Evolutionary conservation across 208 protist species (phyloP).

Genomic region (Trypanosoma boissoni): DNA sequence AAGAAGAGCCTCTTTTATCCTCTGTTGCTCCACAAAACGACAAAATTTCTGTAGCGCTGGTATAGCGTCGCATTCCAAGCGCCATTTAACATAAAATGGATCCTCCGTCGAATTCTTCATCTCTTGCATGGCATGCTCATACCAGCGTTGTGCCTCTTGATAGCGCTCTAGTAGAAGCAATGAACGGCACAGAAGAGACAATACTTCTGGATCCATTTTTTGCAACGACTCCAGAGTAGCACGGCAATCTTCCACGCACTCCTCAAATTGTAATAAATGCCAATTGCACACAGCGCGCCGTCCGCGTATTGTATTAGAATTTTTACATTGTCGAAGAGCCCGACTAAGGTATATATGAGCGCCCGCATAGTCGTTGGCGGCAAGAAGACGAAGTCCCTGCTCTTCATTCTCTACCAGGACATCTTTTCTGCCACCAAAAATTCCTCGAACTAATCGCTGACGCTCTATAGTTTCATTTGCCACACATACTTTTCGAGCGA

Average conservation of each 20-base stretch:
- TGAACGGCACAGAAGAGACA: slow-evolving; percentile 34
- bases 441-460: slow-evolving; percentile 13
- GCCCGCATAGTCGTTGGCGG: slow-evolving; percentile 18
- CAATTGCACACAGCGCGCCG: slow-evolving; percentile 58
- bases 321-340: slow-evolving; percentile 9
- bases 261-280: slow-evolving; percentile 66
- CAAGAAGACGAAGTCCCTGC: slow-evolving; percentile 22
- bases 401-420: slow-evolving; percentile 18
- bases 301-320: slow-evolving; percentile 23
- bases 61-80: slow-evolving; percentile 22
- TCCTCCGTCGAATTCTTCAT: slow-evolving; percentile 12
- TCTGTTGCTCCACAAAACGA: slow-evolving; percentile 24
- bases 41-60: slow-evolving; percentile 39
- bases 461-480: slow-evolving; percentile 35
- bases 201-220: slow-evolving; percentile 13
- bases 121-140: slow-evolving; percentile 14
- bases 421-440: background rate
- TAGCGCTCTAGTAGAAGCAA: slow-evolving; percentile 61
- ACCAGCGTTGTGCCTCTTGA: slow-evolving; percentile 31
- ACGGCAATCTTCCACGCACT: slow-evolving; percentile 64
- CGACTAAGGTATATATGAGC: slow-evolving; percentile 27
- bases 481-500: slow-evolving; percentile 18
- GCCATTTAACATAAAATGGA: slow-evolving; percentile 22
- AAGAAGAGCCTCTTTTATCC: slow-evolving; percentile 35
- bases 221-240: slow-evolving; percentile 11